Evolutionary conservation across 768 basidiomycete genomes (phyloP).

Genomic region (Lactarius indigo): DNA sequence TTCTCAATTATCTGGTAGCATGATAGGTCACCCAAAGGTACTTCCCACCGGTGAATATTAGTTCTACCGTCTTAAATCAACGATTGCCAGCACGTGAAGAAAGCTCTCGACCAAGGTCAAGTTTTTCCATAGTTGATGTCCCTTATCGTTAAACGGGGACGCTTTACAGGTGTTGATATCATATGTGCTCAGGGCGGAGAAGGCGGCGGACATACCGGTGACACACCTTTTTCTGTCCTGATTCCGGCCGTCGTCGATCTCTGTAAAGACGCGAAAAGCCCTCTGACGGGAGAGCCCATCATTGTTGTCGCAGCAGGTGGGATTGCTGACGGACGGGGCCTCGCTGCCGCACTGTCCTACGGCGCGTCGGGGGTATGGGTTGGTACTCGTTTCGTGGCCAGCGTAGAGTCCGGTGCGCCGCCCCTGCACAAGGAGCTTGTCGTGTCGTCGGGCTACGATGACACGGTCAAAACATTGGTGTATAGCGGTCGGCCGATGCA

Average conservation of each 20-base stretch:
- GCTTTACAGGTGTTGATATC: constrained; percentile 67
- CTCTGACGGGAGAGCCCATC: constrained; percentile 73
- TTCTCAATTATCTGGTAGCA: constrained; percentile 39
- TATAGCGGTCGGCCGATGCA: constrained; percentile 79
- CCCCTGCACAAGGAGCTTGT: constrained; percentile 67
- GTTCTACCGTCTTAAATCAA: constrained; percentile 7
- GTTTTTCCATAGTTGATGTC: not conserved
- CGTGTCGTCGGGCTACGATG: constrained; percentile 70
- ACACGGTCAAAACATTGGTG: constrained; percentile 64
- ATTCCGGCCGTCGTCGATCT: constrained; percentile 80
- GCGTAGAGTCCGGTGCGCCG: constrained; percentile 76
- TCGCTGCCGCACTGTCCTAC: constrained; percentile 71
- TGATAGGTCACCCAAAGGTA: constrained; percentile 85
- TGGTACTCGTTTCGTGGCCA: constrained; percentile 82
- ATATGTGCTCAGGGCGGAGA: constrained; percentile 88
- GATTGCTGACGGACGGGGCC: constrained; percentile 76
- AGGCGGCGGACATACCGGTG: constrained; percentile 87
- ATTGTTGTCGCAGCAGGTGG: constrained; percentile 83
- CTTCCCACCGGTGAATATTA: not conserved
- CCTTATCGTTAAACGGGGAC: not conserved
- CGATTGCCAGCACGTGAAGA: constrained; percentile 55
- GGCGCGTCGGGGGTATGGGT: constrained; percentile 89
- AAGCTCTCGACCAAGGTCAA: constrained; percentile 68
- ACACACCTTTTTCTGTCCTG: constrained; percentile 75
- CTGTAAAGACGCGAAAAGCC: constrained; percentile 64